A percentile compares a stretch with the other conserved stretches of the same genome.
phyloP scores from a whole-genome alignment of 2,329 filamentous ascomycete species.

The Aspergillus ruber region DNA sequence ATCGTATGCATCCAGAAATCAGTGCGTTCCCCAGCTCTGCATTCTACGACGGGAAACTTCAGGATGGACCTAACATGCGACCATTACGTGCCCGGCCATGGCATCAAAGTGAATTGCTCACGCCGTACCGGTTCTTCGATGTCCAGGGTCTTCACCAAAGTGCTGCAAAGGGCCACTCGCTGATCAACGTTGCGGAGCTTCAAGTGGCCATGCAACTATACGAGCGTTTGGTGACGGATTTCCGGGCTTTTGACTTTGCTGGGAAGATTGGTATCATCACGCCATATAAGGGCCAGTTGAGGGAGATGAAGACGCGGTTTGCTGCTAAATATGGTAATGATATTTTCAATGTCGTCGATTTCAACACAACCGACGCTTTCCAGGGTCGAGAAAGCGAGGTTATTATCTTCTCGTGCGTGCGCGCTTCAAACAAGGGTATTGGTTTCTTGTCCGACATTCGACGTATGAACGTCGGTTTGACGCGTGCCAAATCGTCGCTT shows the following conservation, averaged over 20 bases:
- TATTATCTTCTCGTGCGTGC: conserved; percentile 97
- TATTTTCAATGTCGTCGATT: conserved; percentile 77
- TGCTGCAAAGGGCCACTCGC: conserved; percentile 76
- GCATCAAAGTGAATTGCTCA: conserved; percentile 75
- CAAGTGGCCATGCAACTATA: conserved; percentile 82
- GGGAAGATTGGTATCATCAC: conserved; percentile 96
- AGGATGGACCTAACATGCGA: conserved; percentile 81
- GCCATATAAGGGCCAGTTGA: conserved; percentile 90
- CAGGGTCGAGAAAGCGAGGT: conserved; percentile 95
- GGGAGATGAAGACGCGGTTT: conserved; percentile 72
- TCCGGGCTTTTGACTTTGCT: conserved; percentile 59
- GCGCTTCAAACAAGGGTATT: conserved; percentile 85
- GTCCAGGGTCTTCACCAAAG: conserved; percentile 80
- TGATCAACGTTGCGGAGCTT: conserved; percentile 83
- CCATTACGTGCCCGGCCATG: conserved; percentile 70
- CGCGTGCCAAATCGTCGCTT: conserved; percentile 89
- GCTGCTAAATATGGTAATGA: conserved; percentile 62
- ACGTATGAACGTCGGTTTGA: conserved; percentile 98
- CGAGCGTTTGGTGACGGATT: conserved; percentile 69
- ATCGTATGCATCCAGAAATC: conserved; percentile 98
- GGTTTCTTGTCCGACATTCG: conserved; percentile 98
- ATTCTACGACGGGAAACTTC: conserved; percentile 83
- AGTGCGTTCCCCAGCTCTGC: conserved; percentile 81
- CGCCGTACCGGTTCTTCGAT: conserved; percentile 95
- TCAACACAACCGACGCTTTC: conserved; percentile 98